These are phyloP conservation scores for Dactylella cylindrospora DNA, from an alignment of 2,329 filamentous ascomycete species.

Conservation along the genomic window DNA sequence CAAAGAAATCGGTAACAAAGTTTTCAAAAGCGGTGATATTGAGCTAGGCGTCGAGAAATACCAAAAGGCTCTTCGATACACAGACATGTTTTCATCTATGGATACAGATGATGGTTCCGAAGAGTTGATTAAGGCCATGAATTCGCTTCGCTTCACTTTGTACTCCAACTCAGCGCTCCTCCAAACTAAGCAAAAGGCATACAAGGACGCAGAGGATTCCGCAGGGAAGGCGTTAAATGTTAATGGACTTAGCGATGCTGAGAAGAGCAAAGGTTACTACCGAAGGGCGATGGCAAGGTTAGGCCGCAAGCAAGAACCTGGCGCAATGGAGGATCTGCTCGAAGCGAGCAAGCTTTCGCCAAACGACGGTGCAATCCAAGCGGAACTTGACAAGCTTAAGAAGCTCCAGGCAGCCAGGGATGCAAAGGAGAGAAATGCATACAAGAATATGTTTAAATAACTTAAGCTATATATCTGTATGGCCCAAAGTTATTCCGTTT, in stretches of 20 bases:
- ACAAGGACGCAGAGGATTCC: conserved; percentile 67
- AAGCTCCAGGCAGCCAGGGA: conserved; percentile 69
- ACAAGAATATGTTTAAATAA: conserved; percentile 80
- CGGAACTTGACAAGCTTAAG: conserved; percentile 77
- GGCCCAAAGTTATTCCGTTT: too few relatives aligned
- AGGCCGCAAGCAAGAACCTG: conserved; percentile 80
- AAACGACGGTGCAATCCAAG: conserved; percentile 70
- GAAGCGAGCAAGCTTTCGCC: conserved; percentile 75
- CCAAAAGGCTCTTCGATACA: conserved; percentile 85
- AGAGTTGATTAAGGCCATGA: conserved; percentile 67
- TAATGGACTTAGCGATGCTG: conserved; percentile 66
- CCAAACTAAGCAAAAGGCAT: conserved; percentile 75
- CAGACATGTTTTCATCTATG: conserved; percentile 77
- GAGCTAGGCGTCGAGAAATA: conserved; percentile 81
- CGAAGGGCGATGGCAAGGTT: conserved; percentile 75
- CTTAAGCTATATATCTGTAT: too few relatives aligned
- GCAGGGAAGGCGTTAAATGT: conserved; percentile 74
- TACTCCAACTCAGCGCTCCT: conserved; percentile 87
- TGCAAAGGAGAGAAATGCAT: conserved; percentile 88
- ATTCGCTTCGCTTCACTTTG: conserved; percentile 75
- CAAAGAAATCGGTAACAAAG: conserved; percentile 89
- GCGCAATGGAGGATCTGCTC: conserved; percentile 72
- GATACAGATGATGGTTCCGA: conserved; percentile 67
- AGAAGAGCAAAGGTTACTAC: conserved; percentile 87
- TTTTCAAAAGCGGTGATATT: conserved; percentile 78